Evolutionary conservation across 2,329 filamentous ascomycete genomes (phyloP), one percentile per base, ranked within the genome.

Genomic region (Ophiocordyceps camponoti-floridani): DNA sequence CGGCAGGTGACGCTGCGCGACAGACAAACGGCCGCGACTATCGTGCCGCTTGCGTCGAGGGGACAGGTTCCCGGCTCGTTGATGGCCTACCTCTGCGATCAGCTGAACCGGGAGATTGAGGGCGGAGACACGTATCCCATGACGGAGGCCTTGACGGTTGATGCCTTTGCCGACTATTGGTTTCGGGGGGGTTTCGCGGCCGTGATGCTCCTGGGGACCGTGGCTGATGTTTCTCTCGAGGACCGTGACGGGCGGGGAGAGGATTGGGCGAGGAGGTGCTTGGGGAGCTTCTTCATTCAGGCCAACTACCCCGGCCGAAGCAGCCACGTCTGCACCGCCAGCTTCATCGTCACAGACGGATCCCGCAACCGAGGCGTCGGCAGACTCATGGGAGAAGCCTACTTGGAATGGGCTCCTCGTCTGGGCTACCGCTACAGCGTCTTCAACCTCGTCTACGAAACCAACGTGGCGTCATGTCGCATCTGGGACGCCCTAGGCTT

Each of bases 401-500:
- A 85, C 59, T 67, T 87, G 30, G 80, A 85, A 57, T 86, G 80
- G 79, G 81, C 82, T 13, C 80, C 82, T 28, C 76, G 77, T 76
- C 82, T 73, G 64, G 85, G 86, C 42, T 94, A 94, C 64, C 83
- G 82, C 1, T 94, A 94, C 66, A 88, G 84, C 38, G 84, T 94
- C 49, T 94, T 94, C 71, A 94, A 94, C 61, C 74, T 94, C 43
- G 87, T 94, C 7, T 94, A 94, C 66, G 87, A 94, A 68, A 93
- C 84, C 51, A 94, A 94, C 61, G 82, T 91, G 23, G 87, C 84
- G 1, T 89, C 84, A 30, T 88, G 86, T 60, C 80, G 82, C 50
- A 87, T 94, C 56, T 94, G 87, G 87, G 87, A 94, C 62, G 83
- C 81, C 1, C 73, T 94, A 28, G 86, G 86, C 47, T 94, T 94